Conservation (phyloP, 192 early-diverging fungal species). For the Obelidium mucronatum region DNA sequence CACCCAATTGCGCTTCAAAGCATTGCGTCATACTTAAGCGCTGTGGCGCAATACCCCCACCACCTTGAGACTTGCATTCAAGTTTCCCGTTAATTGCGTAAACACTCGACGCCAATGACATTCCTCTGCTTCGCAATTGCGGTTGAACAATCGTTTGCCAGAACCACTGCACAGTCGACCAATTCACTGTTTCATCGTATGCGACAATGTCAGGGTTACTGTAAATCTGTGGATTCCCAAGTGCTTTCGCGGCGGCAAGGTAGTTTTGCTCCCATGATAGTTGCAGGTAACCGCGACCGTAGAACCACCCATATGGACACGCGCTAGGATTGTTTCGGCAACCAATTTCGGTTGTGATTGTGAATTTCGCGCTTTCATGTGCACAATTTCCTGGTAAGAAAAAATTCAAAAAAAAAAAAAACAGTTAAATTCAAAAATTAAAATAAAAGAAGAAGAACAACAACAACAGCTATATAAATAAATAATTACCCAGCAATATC, state of each 20-base stretch:
- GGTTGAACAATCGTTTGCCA: conserved; percentile 15
- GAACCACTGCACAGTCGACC: conserved; percentile 22
- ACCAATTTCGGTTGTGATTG: not conserved
- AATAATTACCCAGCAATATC: not conserved
- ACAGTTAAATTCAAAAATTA: no score
- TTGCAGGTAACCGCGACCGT: conserved; percentile 31
- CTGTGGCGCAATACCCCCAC: not conserved
- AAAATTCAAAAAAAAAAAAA: no score
- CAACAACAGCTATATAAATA: no score
- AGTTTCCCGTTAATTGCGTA: conserved; percentile 17
- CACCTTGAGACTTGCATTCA: conserved; percentile 10
- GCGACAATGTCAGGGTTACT: conserved; percentile 9
- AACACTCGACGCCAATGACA: conserved; percentile 1
- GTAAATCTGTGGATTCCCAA: conserved; percentile 4
- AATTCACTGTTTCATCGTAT: conserved; percentile 12
- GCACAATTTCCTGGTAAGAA: no score
- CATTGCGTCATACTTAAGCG: conserved; percentile 6
- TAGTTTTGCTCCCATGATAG: conserved; percentile 19
- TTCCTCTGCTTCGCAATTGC: not conserved
- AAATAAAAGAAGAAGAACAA: no score
- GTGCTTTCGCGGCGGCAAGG: not conserved
- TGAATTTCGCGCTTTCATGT: conserved; percentile 11
- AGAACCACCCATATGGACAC: conserved; percentile 13
- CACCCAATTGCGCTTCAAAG: conserved; percentile 24
- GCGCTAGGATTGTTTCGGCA: no score